Evolutionary conservation across 768 basidiomycete genomes (phyloP), one percentile per base, ranked within the genome.

Genomic region (Xanthoconium purpureum): DNA sequence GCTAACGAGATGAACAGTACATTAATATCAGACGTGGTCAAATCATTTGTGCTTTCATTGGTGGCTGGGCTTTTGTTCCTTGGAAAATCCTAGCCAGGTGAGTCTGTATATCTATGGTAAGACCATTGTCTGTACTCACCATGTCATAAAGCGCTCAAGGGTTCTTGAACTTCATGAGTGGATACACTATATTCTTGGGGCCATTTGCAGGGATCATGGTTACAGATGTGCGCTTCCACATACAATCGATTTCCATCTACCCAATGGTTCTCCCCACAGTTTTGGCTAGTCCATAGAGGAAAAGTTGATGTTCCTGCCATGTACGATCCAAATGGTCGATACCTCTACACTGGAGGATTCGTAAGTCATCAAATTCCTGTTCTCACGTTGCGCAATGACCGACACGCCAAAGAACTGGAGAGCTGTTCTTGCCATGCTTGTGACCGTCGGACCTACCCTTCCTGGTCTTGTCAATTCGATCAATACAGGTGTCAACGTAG

Each of bases 161-260:
- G 0, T 92, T 92, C 74, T 67, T 92, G 62, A 75, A 79, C 29
- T 92, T 93, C 73, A 89, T 93, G 86, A 80, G 79, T 18, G 90
- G 89, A 5, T 94, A 94, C 66, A 88, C 90, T 0, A 83, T 94
- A 30, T 91, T 95, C 68, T 75, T 96, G 13, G 91, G 89, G 1
- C 92, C 93, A 1, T 87, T 96, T 62, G 85, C 88, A 35, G 89
- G 87, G 13, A 85, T 94, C 63, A 80, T 86, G 77, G 80, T 82
- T 49, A 76, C 78, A 33, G 78, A 80, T 50, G 76, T 88, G 62
- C 61, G 84, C 73, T 32, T 30, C 29, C n/a, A 30, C 36, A 17
- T 43, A 12, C 6, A 51, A 9, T 47, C 29, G 29, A 50, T 38
- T 40, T 36, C 10, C 20, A 48, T 30, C 30, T n/a, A n/a, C 20